Percentiles rank a stretch among this genome's conserved stretches.
These are phyloP conservation scores for Oryza longistaminata DNA, from an alignment of 176 grass and related monocot species.

Conservation along the genomic window DNA sequence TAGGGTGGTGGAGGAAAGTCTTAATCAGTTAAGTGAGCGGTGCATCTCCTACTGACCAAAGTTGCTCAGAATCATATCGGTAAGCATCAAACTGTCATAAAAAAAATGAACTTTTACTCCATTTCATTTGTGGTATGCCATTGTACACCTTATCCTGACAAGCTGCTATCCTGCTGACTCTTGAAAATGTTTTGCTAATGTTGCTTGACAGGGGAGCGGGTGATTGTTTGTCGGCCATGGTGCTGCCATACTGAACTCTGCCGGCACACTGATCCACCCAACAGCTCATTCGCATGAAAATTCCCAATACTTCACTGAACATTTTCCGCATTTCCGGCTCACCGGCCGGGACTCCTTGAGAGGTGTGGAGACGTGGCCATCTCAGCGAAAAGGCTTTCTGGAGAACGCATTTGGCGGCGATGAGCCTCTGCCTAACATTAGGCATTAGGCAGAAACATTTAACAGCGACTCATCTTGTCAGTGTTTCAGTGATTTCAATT, in stretches of 20 bases:
- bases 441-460: no score
- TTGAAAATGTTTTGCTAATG: neutral
- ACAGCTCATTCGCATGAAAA: constrained; percentile 27
- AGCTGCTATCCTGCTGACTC: neutral
- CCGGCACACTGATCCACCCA: constrained; percentile 25
- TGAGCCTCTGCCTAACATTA: constrained; percentile 43
- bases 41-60: constrained; percentile 63
- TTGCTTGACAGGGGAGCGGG: constrained; percentile 46
- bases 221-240: constrained; percentile 66
- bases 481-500: neutral
- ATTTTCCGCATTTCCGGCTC: neutral
- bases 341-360: constrained; percentile 45
- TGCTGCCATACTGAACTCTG: constrained; percentile 55
- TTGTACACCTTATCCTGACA: neutral
- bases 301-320: constrained; percentile 48
- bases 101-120: neutral
- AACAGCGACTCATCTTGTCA: no score
- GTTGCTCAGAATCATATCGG: constrained; percentile 63
- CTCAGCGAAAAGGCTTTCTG: constrained; percentile 38
- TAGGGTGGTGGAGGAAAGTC: constrained; percentile 86
- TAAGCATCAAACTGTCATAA: constrained; percentile 4
- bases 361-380: constrained; percentile 56
- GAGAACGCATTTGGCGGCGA: constrained; percentile 53
- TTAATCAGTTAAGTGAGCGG: constrained; percentile 53
- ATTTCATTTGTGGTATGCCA: neutral